Conservation (phyloP, 805 yeast genomes). For the Barnettozyma californica region DNA sequence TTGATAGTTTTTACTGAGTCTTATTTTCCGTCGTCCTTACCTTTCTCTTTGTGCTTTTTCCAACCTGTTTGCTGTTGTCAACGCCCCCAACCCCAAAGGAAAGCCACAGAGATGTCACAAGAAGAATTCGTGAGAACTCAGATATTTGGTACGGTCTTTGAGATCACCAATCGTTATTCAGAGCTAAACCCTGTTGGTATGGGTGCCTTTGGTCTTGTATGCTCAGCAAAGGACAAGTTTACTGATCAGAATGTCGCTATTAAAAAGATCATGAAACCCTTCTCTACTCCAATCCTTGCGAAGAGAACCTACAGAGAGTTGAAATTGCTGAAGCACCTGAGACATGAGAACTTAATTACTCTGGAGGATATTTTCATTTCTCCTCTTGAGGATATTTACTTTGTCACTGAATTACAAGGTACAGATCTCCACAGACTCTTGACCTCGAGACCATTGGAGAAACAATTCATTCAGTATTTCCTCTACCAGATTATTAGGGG, state of each 20-base stretch:
- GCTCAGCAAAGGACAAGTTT: slow-evolving; percentile 89
- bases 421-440: slow-evolving; percentile 90
- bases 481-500: slow-evolving; percentile 91
- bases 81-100: not conserved
- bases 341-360: slow-evolving; percentile 92
- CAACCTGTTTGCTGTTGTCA: not conserved
- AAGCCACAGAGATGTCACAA: slow-evolving; percentile 17
- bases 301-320: slow-evolving; percentile 95
- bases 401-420: slow-evolving; percentile 95
- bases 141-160: slow-evolving; percentile 92
- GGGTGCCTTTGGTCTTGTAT: slow-evolving; percentile 99
- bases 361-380: slow-evolving; percentile 90
- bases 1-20: not conserved
- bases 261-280: slow-evolving; percentile 96
- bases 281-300: slow-evolving; percentile 89
- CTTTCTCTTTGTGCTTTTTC: not conserved
- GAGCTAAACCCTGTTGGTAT: slow-evolving; percentile 97
- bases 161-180: slow-evolving; percentile 82
- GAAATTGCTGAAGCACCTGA: slow-evolving; percentile 84
- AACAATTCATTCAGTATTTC: slow-evolving; percentile 95
- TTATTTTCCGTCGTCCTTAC: not conserved
- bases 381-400: slow-evolving; percentile 91
- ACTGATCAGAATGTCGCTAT: slow-evolving; percentile 94
- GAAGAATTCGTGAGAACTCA: slow-evolving; percentile 53
- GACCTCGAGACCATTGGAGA: slow-evolving; percentile 90